Evolutionary conservation across 2,329 filamentous ascomycete genomes (phyloP), one percentile per base, ranked within the genome.

Genomic region (Tolypocladium tropicale): DNA sequence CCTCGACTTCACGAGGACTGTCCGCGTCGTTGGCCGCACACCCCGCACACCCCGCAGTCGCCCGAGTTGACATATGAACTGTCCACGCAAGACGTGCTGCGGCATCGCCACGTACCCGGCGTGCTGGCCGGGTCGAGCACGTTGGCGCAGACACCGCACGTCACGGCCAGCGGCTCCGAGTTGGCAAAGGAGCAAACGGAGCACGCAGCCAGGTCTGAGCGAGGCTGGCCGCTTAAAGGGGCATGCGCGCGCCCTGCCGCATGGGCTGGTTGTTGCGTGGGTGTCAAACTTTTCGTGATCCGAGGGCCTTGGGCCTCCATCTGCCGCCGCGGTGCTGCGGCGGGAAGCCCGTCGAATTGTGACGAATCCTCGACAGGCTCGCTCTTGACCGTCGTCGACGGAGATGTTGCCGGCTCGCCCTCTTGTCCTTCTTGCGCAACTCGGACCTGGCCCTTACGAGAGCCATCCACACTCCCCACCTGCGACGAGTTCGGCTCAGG

Each of bases 121-220:
- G 85, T 75, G 53, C 78, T 77, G 0, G 71, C 65, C 0, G 76
- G 70, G 49, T 81, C 76, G 2, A 93, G 71, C 1, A 92, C 88
- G 60, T 93, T 83, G 28, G 84, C 79, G 68, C 90, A 94, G 54
- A 85, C 78, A 9, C 70, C 71, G 67, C 90, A 94, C 4, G 81
- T 87, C 2, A 83, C 69, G 9, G 80, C 73, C 10, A 50, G 46
- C 25, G 66, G 63, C 0, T 65, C 52, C 6, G 77, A 72, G 65
- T 90, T 92, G 53, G 74, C 72, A 53, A 87, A 80, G 0, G 88
- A 90, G 69, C 90, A 95, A 55, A 88, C 74, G 0, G 78, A 72
- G 64, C 88, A 88, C 53, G 51, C 52, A 34, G 28, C 28, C 33
- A 18, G 41, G 28, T 9, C 28, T 33, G 1, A 6, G 5, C 28